phyloP scores from a whole-genome alignment of 768 basidiomycete species.

The Fomitopsis serialis region DNA sequence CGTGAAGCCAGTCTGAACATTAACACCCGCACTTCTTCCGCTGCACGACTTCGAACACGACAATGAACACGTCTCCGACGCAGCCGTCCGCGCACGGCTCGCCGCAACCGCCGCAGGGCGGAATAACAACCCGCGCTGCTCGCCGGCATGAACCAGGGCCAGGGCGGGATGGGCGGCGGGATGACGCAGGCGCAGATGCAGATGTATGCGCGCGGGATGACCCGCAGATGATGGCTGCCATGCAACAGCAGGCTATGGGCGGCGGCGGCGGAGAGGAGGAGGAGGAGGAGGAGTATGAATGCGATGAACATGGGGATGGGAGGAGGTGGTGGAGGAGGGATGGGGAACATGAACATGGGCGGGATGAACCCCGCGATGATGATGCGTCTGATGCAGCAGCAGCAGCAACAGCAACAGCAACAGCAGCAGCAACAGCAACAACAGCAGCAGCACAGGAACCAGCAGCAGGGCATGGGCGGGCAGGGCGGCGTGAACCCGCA shows the following conservation, averaged over 20 bases:
- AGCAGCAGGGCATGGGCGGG: not conserved
- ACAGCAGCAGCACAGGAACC: conserved; percentile 8
- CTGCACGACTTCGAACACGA: not conserved
- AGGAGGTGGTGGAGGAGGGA: conserved; percentile 12
- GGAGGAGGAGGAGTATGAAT: conserved; percentile 1
- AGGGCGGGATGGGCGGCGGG: not conserved
- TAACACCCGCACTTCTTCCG: not conserved
- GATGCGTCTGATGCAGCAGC: conserved; percentile 7
- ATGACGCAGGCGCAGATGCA: conserved; percentile 12
- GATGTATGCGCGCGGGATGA: conserved; percentile 15
- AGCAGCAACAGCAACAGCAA: conserved; percentile 3
- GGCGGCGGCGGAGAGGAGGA: not conserved
- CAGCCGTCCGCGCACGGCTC: not conserved
- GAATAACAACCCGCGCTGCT: conserved; percentile 17
- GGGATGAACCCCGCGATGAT: conserved; percentile 8
- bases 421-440: conserved; percentile 9
- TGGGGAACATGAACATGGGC: conserved; percentile 18
- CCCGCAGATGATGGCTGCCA: conserved; percentile 10
- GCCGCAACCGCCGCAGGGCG: not conserved
- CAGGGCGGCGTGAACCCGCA: conserved; percentile 13
- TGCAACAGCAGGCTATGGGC: conserved; percentile 6
- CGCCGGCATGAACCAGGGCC: conserved; percentile 5
- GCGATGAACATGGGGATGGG: conserved; percentile 10
- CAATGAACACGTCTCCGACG: not conserved
- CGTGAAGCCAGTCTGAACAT: too few species aligned